Evolutionary conservation across 495 filamentous ascomycete species (phyloP).

Genomic region (Penicillium angulare): DNA sequence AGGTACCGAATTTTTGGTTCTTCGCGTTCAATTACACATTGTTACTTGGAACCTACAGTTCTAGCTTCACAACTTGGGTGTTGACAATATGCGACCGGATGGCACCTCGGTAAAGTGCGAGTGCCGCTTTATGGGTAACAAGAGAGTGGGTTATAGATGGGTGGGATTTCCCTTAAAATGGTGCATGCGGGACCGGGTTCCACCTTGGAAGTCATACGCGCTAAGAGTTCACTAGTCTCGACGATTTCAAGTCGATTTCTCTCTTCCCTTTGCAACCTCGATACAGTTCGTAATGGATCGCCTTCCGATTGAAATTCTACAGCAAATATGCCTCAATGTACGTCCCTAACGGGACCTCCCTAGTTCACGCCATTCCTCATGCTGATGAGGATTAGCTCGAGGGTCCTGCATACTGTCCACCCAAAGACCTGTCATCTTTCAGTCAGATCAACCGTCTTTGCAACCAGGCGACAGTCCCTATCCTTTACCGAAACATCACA

Average conservation of each 20-base stretch:
- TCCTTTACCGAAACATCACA: background rate
- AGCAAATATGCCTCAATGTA: background rate
- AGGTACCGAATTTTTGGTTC: too few relatives aligned
- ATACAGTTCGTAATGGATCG: background rate
- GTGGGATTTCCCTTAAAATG: too few relatives aligned
- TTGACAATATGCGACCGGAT: too few relatives aligned
- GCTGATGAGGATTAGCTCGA: background rate
- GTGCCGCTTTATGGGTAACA: too few relatives aligned
- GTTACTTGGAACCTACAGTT: slow-evolving; percentile 1
- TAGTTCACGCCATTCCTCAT: background rate
- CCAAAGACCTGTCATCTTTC: background rate
- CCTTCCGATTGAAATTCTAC: background rate
- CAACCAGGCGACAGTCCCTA: background rate
- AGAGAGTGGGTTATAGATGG: too few relatives aligned
- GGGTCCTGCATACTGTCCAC: background rate
- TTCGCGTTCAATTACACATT: background rate
- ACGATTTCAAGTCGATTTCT: too few relatives aligned
- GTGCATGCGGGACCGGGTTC: too few relatives aligned
- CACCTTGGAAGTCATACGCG: too few relatives aligned
- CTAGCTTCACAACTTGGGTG: background rate
- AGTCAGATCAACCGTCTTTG: background rate
- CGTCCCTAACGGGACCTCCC: background rate
- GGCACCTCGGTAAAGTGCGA: too few relatives aligned
- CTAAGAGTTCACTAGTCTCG: too few relatives aligned
- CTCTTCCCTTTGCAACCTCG: too few relatives aligned